Percentiles rank a stretch among this genome's conserved stretches.
phyloP scores from a whole-genome alignment of 495 filamentous ascomycete species.

The Aspergillus egyptiacus region DNA sequence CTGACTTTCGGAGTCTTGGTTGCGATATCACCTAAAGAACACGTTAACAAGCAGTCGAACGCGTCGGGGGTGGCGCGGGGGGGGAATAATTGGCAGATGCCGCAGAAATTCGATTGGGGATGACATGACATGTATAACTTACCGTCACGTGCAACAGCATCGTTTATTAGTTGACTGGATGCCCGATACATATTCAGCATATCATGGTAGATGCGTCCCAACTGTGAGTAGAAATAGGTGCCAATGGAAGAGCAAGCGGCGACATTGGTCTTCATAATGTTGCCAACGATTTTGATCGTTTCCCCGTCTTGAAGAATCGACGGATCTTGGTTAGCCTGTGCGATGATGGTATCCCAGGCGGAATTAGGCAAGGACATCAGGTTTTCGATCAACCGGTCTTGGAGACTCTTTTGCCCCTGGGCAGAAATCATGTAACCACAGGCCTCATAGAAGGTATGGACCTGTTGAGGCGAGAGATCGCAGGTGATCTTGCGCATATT shows the following conservation, averaged over 20 bases:
- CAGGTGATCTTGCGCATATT: slow-evolving; percentile 91
- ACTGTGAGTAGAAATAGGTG: slow-evolving; percentile 97
- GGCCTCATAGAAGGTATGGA: slow-evolving; percentile 98
- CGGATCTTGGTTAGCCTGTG: slow-evolving; percentile 72
- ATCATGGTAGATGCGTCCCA: slow-evolving; percentile 94
- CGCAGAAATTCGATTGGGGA: not conserved
- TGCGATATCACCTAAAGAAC: slow-evolving; percentile 67
- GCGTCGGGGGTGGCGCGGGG: too few species aligned
- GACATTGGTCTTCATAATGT: slow-evolving; percentile 99
- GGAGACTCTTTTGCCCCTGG: slow-evolving; percentile 84
- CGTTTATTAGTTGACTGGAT: slow-evolving; percentile 91
- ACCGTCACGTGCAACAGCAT: slow-evolving; percentile 83
- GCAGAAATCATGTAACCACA: slow-evolving; percentile 99
- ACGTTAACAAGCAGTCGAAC: too few species aligned
- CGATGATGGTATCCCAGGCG: slow-evolving; percentile 93
- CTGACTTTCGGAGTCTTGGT: slow-evolving; percentile 96
- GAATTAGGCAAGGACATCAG: slow-evolving; percentile 89
- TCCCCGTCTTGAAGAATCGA: slow-evolving; percentile 80
- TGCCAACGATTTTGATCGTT: slow-evolving; percentile 95
- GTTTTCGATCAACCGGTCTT: slow-evolving; percentile 85
- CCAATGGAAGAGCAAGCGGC: slow-evolving; percentile 94
- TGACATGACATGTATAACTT: slow-evolving; percentile 23
- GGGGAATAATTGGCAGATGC: not conserved
- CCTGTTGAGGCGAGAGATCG: slow-evolving; percentile 91
- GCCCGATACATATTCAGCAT: slow-evolving; percentile 99